Base-by-base conservation (phyloP, 768 basidiomycete genomes). In the Rhizopogon vinicolor region DNA sequence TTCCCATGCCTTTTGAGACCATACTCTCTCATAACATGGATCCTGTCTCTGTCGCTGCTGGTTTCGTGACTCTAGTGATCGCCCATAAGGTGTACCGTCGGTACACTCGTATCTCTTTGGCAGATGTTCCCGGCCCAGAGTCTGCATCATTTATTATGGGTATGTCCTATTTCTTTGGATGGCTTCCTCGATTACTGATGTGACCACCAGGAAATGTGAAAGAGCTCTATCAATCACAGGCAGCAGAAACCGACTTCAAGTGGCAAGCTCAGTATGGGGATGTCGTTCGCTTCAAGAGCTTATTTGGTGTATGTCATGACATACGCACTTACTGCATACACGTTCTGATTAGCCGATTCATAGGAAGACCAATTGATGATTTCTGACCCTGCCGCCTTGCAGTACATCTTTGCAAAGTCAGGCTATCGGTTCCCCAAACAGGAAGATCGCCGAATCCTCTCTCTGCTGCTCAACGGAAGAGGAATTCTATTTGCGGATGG, bases 351-450 rank as follows among this genome's bases (percentile, higher is more conserved):
- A 13, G 58, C n/a, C 33, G 14, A 7, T 18, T 19, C 42, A 14
- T 52, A 78, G 79, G 74, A 73, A 59, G 74, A 79, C 52, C 68
- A 73, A 29, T 73, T 81, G n/a, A 61, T 79, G 31, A 60, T 80
- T 3, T 65, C 76, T 7, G 80, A 81, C 62, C 74, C 78, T 6
- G 80, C 81, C 59, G 79, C 77, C 7, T 44, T 71, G 0, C 68
- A 64, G 31, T 60, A 60, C 54, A 68, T 80, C 48, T 72, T 75
- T 57, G 72, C 74, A 25, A 75, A 75, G 2, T 70, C 75, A 1
- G 75, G 71, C 3, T 78, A 81, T 54, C 66, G 67, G 25, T 81
- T 74, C 54, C 63, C 61, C 29, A 81, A 79, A 53, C 72, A 55
- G 40, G 53, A 44, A 16, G 65, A 72, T 18, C 52, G 63, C 54